Evolutionary conservation across 2,329 filamentous ascomycete genomes (phyloP), one percentile per base, ranked within the genome.

Genomic region (Alternaria consortialis): DNA sequence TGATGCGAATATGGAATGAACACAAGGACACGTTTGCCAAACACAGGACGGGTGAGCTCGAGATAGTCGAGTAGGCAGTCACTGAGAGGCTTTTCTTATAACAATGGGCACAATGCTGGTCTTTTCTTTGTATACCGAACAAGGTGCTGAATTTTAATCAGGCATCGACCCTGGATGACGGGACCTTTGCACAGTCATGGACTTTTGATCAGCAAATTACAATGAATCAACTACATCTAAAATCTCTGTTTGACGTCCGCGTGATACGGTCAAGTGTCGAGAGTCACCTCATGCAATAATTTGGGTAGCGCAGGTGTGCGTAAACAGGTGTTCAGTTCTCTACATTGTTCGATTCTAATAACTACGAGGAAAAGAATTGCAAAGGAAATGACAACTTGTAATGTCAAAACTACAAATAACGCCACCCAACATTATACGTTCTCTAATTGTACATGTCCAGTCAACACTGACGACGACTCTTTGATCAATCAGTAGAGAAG

Each of bases 1-100:
- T 95, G 60, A 80, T 88, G 80, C 85, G 87, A 62, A 80, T 94
- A 20, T 95, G 91, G 90, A 86, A 92, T 53, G 83, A 86, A 36
- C 92, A 92, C 84, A 94, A 93, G 81, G 90, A 93, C 68, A 85
- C 87, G 23, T 94, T 93, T 81, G 86, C 90, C 0, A 81, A 81
- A 46, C 81, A 87, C 27, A 81, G 90, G 39, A 84, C 81, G 60
- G 86, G 85, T 56, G 91, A 94, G 74, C 74, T 93, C 78, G 83
- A 89, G 74, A 88, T 93, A 72, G 78, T 91, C 36, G 85, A 87
- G 70, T 90, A 66, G 32, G 11, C 8, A 20, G 20, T 20, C 13
- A 4, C 46, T 27, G 32, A 23, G 27, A 17, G 29, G 20, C 46
- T 50, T 36, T 13, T 23, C 20, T 50, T 50, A 32, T 6, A 17